Conservation (phyloP, 179 eudicot species). For the Beta macrorhiza region DNA sequence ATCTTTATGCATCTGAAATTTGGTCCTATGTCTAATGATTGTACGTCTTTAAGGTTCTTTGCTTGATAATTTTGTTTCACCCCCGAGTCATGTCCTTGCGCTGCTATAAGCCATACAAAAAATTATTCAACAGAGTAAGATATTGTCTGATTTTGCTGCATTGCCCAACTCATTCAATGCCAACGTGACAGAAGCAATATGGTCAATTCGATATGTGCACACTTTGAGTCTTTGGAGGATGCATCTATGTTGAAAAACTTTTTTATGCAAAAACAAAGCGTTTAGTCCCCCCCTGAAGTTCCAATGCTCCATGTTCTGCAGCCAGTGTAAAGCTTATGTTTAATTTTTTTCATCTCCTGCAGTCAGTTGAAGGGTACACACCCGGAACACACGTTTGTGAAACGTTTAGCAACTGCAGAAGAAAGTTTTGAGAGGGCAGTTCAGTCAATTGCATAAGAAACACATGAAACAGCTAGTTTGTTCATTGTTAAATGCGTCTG, state of each 20-base stretch:
- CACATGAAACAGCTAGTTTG: not conserved
- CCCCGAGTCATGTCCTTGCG: not conserved
- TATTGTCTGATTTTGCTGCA: not conserved
- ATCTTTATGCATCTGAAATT: not conserved
- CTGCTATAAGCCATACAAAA: not conserved
- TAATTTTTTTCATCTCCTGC: constrained; percentile 29
- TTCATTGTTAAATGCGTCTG: not conserved
- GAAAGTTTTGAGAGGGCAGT: constrained; percentile 84
- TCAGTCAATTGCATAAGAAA: constrained; percentile 58
- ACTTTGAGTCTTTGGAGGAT: not conserved
- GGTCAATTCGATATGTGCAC: not conserved
- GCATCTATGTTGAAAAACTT: not conserved
- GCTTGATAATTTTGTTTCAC: not conserved
- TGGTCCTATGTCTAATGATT: not conserved
- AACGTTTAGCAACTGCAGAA: constrained; percentile 67
- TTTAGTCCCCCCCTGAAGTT: too few species aligned
- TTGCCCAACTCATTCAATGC: not conserved
- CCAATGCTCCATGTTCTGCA: not conserved
- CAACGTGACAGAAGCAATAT: not conserved
- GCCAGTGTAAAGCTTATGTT: not conserved
- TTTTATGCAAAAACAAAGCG: not conserved
- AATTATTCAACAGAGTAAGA: not conserved
- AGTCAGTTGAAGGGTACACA: constrained; percentile 80
- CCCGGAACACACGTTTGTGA: constrained; percentile 77
- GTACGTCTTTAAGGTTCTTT: not conserved